phyloP scores from a whole-genome alignment of 495 filamentous ascomycete species.

The Chlorociboria aeruginascens region DNA sequence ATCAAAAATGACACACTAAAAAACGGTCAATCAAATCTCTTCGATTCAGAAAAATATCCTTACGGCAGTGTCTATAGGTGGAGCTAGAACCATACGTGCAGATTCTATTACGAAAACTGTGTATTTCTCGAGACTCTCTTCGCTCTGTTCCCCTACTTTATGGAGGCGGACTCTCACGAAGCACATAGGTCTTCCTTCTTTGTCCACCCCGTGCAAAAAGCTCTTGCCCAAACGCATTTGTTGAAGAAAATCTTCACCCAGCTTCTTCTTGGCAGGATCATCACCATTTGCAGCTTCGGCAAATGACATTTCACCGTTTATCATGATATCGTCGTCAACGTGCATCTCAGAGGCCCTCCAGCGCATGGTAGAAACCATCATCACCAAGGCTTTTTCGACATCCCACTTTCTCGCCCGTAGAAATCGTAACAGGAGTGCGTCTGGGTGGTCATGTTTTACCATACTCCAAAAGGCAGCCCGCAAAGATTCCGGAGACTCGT shows the following conservation, averaged over 20 bases:
- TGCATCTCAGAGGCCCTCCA: conserved; percentile 76
- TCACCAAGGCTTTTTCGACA: conserved; percentile 81
- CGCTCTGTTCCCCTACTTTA: conserved; percentile 66
- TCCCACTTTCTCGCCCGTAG: conserved; percentile 94
- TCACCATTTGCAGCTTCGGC: conserved; percentile 43
- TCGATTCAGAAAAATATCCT: conserved; percentile 24
- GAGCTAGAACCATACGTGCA: conserved; percentile 65
- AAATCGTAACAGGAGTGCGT: conserved; percentile 78
- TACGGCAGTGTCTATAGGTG: conserved; percentile 85
- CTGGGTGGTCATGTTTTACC: conserved; percentile 92
- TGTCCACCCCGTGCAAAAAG: conserved; percentile 81
- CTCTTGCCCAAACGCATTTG: conserved; percentile 92
- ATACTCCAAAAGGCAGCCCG: conserved; percentile 83
- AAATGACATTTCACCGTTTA: conserved; percentile 59
- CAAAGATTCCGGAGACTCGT: conserved; percentile 63
- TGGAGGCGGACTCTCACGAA: conserved; percentile 75
- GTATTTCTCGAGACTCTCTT: conserved; percentile 68
- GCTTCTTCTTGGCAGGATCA: conserved; percentile 39
- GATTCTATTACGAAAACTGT: conserved; percentile 95
- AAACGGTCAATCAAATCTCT: conserved; percentile 14
- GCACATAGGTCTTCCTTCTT: conserved; percentile 76
- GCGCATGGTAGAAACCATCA: conserved; percentile 88
- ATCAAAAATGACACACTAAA: conserved; percentile 77
- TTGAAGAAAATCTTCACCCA: conserved; percentile 68
- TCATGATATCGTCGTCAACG: conserved; percentile 80